Conservation (phyloP, 2,329 filamentous ascomycete genomes). For the Alternaria panax region DNA sequence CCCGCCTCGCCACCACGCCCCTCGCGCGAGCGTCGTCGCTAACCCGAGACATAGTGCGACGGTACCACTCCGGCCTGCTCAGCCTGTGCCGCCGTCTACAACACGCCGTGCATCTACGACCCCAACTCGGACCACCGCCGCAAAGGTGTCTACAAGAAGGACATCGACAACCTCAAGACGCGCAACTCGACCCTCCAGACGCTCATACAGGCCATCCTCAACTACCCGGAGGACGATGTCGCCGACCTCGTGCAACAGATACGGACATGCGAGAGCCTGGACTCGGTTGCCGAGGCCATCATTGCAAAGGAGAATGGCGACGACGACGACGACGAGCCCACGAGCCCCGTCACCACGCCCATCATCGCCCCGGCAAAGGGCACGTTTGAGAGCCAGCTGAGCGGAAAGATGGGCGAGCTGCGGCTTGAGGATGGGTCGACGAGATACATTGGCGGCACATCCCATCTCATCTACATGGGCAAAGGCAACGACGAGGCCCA, state of each 20-base stretch:
- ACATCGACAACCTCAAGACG: constrained; percentile 86
- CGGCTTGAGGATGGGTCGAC: constrained; percentile 86
- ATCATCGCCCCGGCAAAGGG: constrained; percentile 45
- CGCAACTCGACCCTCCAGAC: constrained; percentile 87
- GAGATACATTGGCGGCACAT: constrained; percentile 92
- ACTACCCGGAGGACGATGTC: constrained; percentile 87
- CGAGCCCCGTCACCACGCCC: constrained; percentile 42
- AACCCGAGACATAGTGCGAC: constrained; percentile 68
- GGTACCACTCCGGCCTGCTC: constrained; percentile 64
- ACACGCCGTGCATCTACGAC: constrained; percentile 90
- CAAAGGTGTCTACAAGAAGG: constrained; percentile 96
- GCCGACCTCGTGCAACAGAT: constrained; percentile 83
- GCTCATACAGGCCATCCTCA: constrained; percentile 90
- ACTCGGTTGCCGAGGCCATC: constrained; percentile 68
- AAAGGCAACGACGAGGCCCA: constrained; percentile 41
- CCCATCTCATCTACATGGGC: constrained; percentile 82
- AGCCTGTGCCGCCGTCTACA: constrained; percentile 94
- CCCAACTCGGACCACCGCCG: constrained; percentile 94
- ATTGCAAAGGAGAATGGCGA: constrained; percentile 60
- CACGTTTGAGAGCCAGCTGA: constrained; percentile 77
- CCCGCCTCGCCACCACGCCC: constrained; percentile 13
- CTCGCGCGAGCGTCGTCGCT: constrained; percentile 10
- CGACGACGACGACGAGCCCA: constrained; percentile 53
- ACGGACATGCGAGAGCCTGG: constrained; percentile 79
- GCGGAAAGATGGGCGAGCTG: constrained; percentile 91